Evolutionary conservation across 108 stramenopile genomes (phyloP).

Genomic region (Aurantiochytrium sp.): DNA sequence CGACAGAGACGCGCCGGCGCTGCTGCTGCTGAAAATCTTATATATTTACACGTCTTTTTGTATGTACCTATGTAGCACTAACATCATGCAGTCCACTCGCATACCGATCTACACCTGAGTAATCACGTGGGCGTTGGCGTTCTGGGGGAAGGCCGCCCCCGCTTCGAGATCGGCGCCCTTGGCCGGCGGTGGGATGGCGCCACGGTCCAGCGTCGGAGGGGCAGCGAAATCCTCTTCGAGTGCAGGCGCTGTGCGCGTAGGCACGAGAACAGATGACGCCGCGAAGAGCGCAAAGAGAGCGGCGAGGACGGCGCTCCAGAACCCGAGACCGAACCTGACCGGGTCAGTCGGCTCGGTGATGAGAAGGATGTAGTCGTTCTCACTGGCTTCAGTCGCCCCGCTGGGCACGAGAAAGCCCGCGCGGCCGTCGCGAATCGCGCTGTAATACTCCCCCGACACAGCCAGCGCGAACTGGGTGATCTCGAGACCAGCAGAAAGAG

Average conservation of each 20-base stretch:
- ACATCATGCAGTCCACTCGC: no score
- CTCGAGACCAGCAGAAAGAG: background rate
- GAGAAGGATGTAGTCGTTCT: background rate
- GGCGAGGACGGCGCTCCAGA: background rate
- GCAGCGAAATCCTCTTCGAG: background rate
- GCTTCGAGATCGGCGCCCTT: background rate
- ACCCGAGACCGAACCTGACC: background rate
- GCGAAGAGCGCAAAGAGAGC: background rate
- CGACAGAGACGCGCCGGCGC: no score
- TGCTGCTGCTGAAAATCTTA: no score
- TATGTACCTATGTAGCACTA: no score
- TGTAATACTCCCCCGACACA: background rate
- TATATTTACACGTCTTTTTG: no score
- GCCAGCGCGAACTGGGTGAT: background rate
- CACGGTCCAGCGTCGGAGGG: no score
- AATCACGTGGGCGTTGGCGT: no score
- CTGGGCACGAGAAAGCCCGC: background rate
- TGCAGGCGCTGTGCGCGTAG: background rate
- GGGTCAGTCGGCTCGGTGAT: background rate
- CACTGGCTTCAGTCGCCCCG: background rate
- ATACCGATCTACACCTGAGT: no score
- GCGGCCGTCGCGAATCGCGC: background rate
- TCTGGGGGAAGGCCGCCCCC: no score
- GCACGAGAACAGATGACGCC: background rate
- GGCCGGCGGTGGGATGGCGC: no score